A percentile compares a stretch with the other conserved stretches of the same genome.
Conservation (phyloP, 1,139 yeast species). For the Diutina rugosa region DNA sequence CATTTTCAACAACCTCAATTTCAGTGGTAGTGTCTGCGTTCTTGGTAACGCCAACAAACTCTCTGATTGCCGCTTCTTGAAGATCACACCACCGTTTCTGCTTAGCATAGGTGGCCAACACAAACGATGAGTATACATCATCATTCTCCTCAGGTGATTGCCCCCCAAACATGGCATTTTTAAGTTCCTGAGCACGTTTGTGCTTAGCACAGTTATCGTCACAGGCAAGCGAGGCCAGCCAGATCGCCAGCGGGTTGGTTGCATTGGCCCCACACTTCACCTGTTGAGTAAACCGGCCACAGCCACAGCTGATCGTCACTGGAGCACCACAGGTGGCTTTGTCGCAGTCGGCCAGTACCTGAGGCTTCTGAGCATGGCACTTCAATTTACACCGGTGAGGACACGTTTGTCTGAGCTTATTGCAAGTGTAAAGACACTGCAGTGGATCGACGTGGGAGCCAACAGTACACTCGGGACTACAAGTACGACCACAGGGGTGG, state of each 20-base stretch:
- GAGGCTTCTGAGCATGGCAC: constrained; percentile 51
- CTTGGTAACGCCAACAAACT: constrained; percentile 22
- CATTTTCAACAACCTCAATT: constrained; percentile 9
- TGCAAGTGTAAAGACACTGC: constrained; percentile 45
- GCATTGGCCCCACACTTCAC: constrained; percentile 41
- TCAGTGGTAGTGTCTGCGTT: no score
- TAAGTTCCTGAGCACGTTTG: constrained; percentile 48
- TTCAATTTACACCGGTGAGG: constrained; percentile 49
- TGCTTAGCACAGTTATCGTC: constrained; percentile 57
- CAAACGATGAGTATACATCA: constrained; percentile 24
- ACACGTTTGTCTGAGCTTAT: constrained; percentile 36
- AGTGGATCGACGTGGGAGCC: constrained; percentile 19
- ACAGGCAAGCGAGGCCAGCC: constrained; percentile 28
- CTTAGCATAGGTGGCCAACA: constrained; percentile 28
- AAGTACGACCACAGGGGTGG: constrained; percentile 54
- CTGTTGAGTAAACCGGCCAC: constrained; percentile 41
- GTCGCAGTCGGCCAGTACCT: constrained; percentile 22
- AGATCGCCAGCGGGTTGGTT: not conserved
- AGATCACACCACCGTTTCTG: constrained; percentile 55
- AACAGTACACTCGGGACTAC: constrained; percentile 31
- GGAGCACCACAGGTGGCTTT: constrained; percentile 29
- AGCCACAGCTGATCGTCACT: constrained; percentile 43
- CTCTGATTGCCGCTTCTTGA: constrained; percentile 40
- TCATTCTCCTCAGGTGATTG: constrained; percentile 15
- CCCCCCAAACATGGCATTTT: constrained; percentile 39